These are phyloP conservation scores for Pilasporangium apinafurcum DNA, from an alignment of 352 stramenopile species.

Conservation along the genomic window DNA sequence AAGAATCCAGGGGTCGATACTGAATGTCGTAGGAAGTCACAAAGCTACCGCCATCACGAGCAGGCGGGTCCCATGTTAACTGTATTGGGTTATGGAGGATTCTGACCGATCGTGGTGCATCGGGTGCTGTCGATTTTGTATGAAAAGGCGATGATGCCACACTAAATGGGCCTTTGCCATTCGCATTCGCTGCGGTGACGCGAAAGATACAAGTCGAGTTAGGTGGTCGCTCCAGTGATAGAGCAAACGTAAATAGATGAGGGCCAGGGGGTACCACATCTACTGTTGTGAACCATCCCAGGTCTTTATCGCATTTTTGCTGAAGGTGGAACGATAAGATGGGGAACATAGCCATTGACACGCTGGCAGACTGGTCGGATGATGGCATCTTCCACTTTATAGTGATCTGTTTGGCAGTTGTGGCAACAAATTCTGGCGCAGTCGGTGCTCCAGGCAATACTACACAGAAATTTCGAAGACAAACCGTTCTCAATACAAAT, in stretches of 20 bases:
- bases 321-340: slow-evolving; percentile 33
- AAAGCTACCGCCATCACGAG: slow-evolving; percentile 12
- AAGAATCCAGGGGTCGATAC: slow-evolving; percentile 21
- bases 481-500: background rate
- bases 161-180: slow-evolving; percentile 51
- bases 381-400: slow-evolving; percentile 29
- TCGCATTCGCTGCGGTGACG: slow-evolving; percentile 38
- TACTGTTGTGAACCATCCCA: slow-evolving; percentile 35
- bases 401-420: slow-evolving; percentile 22
- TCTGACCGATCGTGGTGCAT: slow-evolving; percentile 6
- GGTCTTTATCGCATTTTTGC: slow-evolving; percentile 38
- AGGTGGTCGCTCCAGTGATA: slow-evolving; percentile 18
- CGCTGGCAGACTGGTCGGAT: slow-evolving; percentile 3
- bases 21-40: slow-evolving; percentile 38
- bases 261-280: slow-evolving; percentile 17
- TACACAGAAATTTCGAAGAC: background rate
- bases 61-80: slow-evolving; percentile 30
- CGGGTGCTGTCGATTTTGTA: slow-evolving; percentile 18
- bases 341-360: slow-evolving; percentile 26
- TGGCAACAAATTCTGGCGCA: slow-evolving; percentile 27
- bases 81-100: slow-evolving; percentile 16
- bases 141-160: slow-evolving; percentile 19
- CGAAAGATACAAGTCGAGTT: slow-evolving; percentile 51
- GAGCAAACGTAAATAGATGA: slow-evolving; percentile 16
- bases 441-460: slow-evolving; percentile 28